Conservation (phyloP, 2,329 filamentous ascomycete genomes). For the Scopulariopsis brevicaulis region DNA sequence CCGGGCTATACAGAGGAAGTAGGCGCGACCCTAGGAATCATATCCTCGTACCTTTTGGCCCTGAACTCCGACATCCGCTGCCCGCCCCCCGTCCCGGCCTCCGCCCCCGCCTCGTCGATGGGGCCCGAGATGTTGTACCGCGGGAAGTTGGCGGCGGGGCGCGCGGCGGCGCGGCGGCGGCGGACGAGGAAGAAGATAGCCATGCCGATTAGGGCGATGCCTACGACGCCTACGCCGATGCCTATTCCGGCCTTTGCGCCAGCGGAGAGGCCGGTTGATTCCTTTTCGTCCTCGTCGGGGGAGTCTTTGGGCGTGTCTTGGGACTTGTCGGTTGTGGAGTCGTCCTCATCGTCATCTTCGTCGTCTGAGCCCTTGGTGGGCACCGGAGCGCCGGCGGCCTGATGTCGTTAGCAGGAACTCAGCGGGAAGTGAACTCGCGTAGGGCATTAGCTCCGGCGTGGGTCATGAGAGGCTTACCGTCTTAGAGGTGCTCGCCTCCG, state of each 20-base stretch:
- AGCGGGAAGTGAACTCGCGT: no score
- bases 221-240: conserved; percentile 30
- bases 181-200: conserved; percentile 27
- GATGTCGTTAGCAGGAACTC: not conserved
- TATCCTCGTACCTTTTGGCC: conserved; percentile 44
- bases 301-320: not conserved
- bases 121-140: conserved; percentile 35
- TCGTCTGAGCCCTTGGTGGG: not conserved
- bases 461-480: not conserved
- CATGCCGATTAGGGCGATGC: conserved; percentile 24
- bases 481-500: not conserved
- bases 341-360: not conserved
- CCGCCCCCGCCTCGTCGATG: conserved; percentile 14
- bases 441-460: no score
- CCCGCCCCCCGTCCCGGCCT: conserved; percentile 2
- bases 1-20: conserved; percentile 24
- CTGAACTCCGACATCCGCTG: conserved; percentile 24
- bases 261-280: conserved; percentile 21
- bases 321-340: not conserved
- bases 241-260: conserved; percentile 38
- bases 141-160: not conserved
- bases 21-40: conserved; percentile 39
- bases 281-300: conserved; percentile 1
- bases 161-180: conserved; percentile 11
- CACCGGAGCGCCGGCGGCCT: not conserved